Evolutionary conservation across 305 asterid species (phyloP).

Genomic region (Solanum hybrid): DNA sequence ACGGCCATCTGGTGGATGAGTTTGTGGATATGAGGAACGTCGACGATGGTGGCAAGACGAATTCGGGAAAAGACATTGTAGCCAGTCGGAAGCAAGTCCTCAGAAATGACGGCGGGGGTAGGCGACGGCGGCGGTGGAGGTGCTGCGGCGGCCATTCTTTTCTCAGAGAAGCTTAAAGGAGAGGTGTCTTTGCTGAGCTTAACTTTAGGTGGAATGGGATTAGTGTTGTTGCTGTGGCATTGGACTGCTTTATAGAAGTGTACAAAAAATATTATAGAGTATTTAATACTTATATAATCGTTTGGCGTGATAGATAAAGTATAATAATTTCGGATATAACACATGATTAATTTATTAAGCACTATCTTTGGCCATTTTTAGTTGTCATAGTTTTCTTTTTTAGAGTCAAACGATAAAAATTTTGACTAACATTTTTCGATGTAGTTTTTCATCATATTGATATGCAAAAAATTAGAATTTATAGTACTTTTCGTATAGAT

Average conservation of each 20-base stretch:
- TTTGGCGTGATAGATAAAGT: not conserved
- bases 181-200: not conserved
- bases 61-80: conserved; percentile 61
- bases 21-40: conserved; percentile 70
- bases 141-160: conserved; percentile 34
- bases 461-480: too few species aligned
- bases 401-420: accelerated
- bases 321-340: too few species aligned
- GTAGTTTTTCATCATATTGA: too few species aligned
- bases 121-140: conserved; percentile 29
- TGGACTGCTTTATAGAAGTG: not conserved
- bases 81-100: conserved; percentile 26
- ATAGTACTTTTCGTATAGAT: too few species aligned
- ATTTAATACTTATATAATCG: too few species aligned
- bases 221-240: not conserved
- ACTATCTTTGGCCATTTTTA: too few species aligned
- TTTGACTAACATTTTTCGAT: too few species aligned
- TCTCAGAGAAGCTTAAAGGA: not conserved
- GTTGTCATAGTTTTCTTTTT: too few species aligned
- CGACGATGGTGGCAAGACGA: conserved; percentile 56
- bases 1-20: conserved; percentile 89
- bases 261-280: not conserved
- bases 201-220: not conserved
- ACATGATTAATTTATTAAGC: too few species aligned
- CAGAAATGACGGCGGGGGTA: conserved; percentile 10